These are phyloP conservation scores for Yarrowia keelungensis DNA, from an alignment of 805 yeast species.

Conservation along the genomic window DNA sequence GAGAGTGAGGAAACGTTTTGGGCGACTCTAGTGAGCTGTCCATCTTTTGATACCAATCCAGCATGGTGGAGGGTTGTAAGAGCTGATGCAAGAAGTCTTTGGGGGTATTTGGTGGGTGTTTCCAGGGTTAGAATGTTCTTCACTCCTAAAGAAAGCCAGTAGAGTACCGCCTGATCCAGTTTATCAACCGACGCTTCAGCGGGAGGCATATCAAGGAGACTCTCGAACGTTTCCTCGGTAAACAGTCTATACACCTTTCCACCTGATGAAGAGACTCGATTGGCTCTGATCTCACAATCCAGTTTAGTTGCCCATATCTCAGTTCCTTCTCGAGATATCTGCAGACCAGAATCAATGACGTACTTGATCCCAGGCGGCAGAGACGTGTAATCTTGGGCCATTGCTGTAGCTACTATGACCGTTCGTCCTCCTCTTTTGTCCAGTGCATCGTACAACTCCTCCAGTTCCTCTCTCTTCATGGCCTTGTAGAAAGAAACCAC, in stretches of 20 bases:
- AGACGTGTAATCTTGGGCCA: constrained; percentile 18
- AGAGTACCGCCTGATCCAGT: neutral
- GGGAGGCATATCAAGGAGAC: constrained; percentile 2
- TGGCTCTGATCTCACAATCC: constrained; percentile 22
- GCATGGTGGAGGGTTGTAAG: constrained; percentile 4
- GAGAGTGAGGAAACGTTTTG: neutral
- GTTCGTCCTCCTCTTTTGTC: constrained; percentile 10
- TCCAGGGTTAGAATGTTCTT: neutral
- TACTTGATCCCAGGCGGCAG: constrained; percentile 14
- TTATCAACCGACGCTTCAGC: neutral
- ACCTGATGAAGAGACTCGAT: neutral
- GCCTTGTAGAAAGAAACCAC: constrained; percentile 18
- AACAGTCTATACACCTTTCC: constrained; percentile 28
- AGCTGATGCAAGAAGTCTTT: neutral
- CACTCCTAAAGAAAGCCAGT: constrained; percentile 12
- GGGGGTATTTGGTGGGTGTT: constrained; percentile 3
- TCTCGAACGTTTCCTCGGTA: constrained; percentile 1
- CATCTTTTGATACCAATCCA: neutral
- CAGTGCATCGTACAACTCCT: constrained; percentile 8
- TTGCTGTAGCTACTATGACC: constrained; percentile 1
- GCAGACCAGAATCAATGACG: constrained; percentile 13
- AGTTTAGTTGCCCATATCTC: constrained; percentile 4
- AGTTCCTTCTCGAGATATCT: neutral
- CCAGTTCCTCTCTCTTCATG: constrained; percentile 12
- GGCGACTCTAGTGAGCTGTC: neutral